Conservation (phyloP, 78 protist genomes). For the Dictyostelium firmibasis region DNA sequence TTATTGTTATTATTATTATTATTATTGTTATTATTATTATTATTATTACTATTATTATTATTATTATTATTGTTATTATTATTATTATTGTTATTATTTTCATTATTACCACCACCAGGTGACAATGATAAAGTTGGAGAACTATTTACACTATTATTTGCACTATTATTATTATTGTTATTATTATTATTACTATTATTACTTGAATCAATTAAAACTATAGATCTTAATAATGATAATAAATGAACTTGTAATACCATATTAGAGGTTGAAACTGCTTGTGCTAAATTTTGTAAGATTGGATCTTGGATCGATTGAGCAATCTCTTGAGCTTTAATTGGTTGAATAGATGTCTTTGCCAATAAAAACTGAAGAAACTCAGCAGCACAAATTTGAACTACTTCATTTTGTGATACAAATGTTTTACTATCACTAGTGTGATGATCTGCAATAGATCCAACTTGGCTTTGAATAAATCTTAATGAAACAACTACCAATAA, state of each 20-base stretch:
- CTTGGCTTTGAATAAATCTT: slow-evolving; percentile 64
- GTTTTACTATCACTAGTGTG: slow-evolving; percentile 20
- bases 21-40: neutral
- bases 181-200: neutral
- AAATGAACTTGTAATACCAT: slow-evolving; percentile 74
- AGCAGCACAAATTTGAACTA: slow-evolving; percentile 75
- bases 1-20: neutral
- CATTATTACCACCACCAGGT: neutral
- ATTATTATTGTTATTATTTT: neutral
- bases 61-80: neutral
- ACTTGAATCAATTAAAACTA: slow-evolving; percentile 50
- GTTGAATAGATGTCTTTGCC: slow-evolving; percentile 34
- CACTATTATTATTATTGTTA: too few relatives aligned
- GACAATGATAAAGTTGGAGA: neutral
- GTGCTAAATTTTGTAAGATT: slow-evolving; percentile 62
- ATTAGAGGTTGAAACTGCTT: slow-evolving; percentile 58
- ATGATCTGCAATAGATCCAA: neutral
- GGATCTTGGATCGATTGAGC: slow-evolving; percentile 78
- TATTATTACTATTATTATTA: too few relatives aligned
- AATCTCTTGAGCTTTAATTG: slow-evolving; percentile 43
- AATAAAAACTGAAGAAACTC: slow-evolving; percentile 67
- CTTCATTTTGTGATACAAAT: slow-evolving; percentile 59
- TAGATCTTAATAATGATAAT: slow-evolving; percentile 49
- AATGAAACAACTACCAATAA: slow-evolving; percentile 55
- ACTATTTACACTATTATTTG: neutral